Evolutionary conservation across 108 stramenopile species (phyloP), one percentile per base, ranked within the genome.

Genomic region (Pseudonitzschia multistriata): DNA sequence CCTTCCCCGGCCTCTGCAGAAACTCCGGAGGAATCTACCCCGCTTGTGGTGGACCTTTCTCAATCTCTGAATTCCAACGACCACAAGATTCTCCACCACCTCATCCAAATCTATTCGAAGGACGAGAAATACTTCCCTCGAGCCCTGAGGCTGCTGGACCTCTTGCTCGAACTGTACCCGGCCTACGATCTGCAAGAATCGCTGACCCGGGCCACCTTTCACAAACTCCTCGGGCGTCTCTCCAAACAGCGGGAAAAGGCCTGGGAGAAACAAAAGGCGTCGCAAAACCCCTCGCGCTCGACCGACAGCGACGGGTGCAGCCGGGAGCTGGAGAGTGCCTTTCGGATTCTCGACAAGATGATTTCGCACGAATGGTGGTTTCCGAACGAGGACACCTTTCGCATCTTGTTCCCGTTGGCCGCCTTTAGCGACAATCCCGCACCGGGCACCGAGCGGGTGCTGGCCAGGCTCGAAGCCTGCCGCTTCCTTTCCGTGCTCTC

Each of bases 331-430:
- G 68, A 56, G 5, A 57, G 11, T 55, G 75, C 64, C 33, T 48
- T 76, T 28, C 15, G 29, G 19, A 24, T 76, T 24, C 28, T 70
- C n/a, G 67, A 70, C 30, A 56, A 57, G 30, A 76, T 76, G 75
- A 15, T 67, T 22, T 3, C 49, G 21, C 22, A 47, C 24, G n/a
- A 60, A 42, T n/a, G 28, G 13, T 76, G 75, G 75, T 70, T 60
- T 27, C 75, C 75, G 3, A 70, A 54, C 29, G 47, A n/a, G 21
- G 63, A 76, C 40, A 76, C 68, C 24, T 76, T 70, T 39, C 30
- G 63, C 22, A 25, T 35, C 28, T 37, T 70, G 21, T 76, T 64
- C 39, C 48, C 34, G 13, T 45, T 76, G 75, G 54, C 69, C 8
- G 17, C 33, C 39, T 37, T 42, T 15, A 29, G 57, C n/a, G 27